Evolutionary conservation across 75 land plant genomes (phyloP).

Genomic region (Isoetes taiwanensis): DNA sequence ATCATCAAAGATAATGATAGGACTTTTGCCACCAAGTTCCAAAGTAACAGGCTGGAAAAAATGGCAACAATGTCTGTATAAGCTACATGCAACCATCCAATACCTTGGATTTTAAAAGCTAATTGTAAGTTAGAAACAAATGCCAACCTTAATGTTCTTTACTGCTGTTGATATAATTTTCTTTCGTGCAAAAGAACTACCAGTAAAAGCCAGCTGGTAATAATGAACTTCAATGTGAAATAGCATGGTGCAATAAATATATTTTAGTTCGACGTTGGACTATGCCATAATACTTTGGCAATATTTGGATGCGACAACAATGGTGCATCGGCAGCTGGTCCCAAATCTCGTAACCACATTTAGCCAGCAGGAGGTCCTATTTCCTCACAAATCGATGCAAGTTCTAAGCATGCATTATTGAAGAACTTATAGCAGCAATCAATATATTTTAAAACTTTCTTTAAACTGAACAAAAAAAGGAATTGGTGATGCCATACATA

Average conservation of each 20-base stretch:
- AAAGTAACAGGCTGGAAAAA: conserved; percentile 75
- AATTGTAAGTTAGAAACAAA: too few species aligned
- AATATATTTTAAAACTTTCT: not conserved
- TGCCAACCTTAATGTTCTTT: conserved; percentile 81
- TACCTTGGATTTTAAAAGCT: too few species aligned
- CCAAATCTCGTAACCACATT: conserved; percentile 84
- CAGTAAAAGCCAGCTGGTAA: conserved; percentile 86
- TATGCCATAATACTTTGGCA: conserved; percentile 86
- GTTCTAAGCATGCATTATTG: conserved; percentile 54
- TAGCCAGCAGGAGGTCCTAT: conserved; percentile 91
- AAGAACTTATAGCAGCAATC: not conserved
- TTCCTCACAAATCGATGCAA: conserved; percentile 65
- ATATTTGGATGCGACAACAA: conserved; percentile 76
- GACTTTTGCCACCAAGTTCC: conserved; percentile 99
- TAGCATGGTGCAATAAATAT: too few species aligned
- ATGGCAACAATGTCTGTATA: not conserved
- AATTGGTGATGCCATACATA: conserved; percentile 46
- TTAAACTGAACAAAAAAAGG: not conserved
- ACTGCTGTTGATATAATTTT: conserved; percentile 89
- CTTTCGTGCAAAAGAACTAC: conserved; percentile 78
- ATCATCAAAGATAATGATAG: conserved; percentile 96
- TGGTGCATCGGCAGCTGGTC: conserved; percentile 91
- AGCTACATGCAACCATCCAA: not conserved
- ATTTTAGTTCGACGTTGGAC: too few species aligned
- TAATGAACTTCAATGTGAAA: not conserved